These are phyloP conservation scores for Trichoderma endophyticum DNA, from an alignment of 2,329 filamentous ascomycete genomes.

Conservation along the genomic window DNA sequence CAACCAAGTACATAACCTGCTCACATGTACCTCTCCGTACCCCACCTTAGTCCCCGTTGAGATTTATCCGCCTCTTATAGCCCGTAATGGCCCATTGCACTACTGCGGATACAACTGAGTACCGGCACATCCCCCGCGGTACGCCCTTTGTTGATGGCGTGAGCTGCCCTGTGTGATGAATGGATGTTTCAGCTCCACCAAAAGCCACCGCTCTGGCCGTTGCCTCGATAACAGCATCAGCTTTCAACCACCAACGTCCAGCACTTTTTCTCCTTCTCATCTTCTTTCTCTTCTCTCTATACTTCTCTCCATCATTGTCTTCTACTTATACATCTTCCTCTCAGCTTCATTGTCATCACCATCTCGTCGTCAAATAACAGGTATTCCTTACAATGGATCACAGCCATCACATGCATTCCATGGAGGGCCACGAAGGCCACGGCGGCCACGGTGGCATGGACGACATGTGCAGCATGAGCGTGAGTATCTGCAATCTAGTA, in stretches of 20 bases:
- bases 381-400: slow-evolving; percentile 34
- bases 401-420: slow-evolving; percentile 34
- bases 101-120: not conserved
- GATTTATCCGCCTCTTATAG: not conserved
- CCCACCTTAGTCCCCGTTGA: accelerated
- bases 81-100: not conserved
- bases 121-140: not conserved
- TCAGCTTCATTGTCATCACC: not conserved
- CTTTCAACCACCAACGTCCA: not conserved
- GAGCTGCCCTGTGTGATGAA: not conserved
- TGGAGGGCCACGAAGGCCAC: slow-evolving; percentile 45
- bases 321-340: not conserved
- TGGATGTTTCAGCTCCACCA: not conserved
- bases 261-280: not conserved
- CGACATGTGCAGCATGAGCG: slow-evolving; percentile 85
- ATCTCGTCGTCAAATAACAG: not conserved
- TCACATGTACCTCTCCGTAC: not conserved
- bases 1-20: not conserved
- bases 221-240: not conserved
- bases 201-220: not conserved
- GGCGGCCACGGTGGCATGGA: slow-evolving; percentile 48
- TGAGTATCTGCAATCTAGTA: slow-evolving; percentile 34
- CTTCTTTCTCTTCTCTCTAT: not conserved
- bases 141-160: not conserved
- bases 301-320: not conserved